Percentiles rank a stretch among this genome's conserved stretches.
phyloP scores from a whole-genome alignment of 1,284 basidiomycete species.

The Ganoderma multipileum region DNA sequence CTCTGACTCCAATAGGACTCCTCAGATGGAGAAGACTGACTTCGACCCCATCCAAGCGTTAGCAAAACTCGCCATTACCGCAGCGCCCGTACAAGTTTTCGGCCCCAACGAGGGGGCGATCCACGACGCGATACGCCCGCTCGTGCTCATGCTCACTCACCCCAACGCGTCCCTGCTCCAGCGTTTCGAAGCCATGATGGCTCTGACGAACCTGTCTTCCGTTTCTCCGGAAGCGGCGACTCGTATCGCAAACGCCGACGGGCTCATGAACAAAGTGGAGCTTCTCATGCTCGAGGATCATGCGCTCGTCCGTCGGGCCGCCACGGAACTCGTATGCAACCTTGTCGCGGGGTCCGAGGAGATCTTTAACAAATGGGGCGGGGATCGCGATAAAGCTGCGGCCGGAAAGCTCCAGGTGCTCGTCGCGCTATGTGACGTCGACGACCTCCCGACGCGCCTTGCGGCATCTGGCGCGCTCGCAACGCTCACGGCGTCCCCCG shows the following conservation, averaged over 20 bases:
- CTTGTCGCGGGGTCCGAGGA: conserved; percentile 80
- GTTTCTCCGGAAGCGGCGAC: conserved; percentile 69
- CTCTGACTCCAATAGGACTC: conserved; percentile 32
- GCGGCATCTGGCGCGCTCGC: conserved; percentile 90
- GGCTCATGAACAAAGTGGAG: conserved; percentile 75
- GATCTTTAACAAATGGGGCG: conserved; percentile 76
- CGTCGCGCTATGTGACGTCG: conserved; percentile 84
- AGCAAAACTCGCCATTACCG: conserved; percentile 92
- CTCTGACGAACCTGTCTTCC: conserved; percentile 94
- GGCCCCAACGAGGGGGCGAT: conserved; percentile 79
- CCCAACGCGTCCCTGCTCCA: conserved; percentile 78
- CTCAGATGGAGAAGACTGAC: conserved; percentile 51
- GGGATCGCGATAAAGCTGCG: conserved; percentile 43
- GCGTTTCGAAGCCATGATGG: conserved; percentile 93
- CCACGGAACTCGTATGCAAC: conserved; percentile 95
- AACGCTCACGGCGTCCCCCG: conserved; percentile 69
- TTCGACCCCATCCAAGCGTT: conserved; percentile 86
- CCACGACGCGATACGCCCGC: conserved; percentile 82
- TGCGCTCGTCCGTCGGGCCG: conserved; percentile 82
- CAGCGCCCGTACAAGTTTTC: conserved; percentile 90
- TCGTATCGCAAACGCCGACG: conserved; percentile 66
- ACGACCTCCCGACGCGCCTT: conserved; percentile 82
- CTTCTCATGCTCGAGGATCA: conserved; percentile 88
- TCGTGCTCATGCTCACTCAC: conserved; percentile 76
- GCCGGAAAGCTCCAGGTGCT: conserved; percentile 81